A percentile compares a stretch with the other conserved stretches of the same genome.
Evolutionary conservation across 2,329 filamentous ascomycete species (phyloP).

Genomic region (Diplodia mutila): DNA sequence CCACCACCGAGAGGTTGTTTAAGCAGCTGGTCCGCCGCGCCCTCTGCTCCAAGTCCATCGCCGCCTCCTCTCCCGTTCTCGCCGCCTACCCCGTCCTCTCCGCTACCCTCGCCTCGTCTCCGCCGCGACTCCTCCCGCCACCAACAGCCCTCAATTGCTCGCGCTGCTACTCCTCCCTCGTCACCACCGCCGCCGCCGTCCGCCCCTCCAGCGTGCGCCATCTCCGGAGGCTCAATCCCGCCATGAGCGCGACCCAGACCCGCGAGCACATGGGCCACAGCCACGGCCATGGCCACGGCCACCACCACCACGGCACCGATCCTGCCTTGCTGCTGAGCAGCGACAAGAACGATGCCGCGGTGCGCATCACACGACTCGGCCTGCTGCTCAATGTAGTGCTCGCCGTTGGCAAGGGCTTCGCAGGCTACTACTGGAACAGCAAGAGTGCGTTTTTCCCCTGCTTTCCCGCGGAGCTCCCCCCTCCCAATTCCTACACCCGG

Average conservation of each 20-base stretch:
- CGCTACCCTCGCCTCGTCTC: background rate
- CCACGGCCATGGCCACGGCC: constrained; percentile 62
- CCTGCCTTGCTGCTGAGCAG: constrained; percentile 78
- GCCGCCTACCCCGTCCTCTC: background rate
- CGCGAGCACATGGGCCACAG: constrained; percentile 50
- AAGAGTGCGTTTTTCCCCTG: constrained; percentile 54
- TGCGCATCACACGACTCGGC: constrained; percentile 88
- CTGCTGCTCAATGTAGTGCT: constrained; percentile 89
- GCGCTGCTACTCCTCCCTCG: constrained; percentile 41
- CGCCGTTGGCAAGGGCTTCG: constrained; percentile 89
- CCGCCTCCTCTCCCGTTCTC: background rate
- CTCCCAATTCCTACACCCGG: background rate
- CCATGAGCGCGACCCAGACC: constrained; percentile 34
- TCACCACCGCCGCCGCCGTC: constrained; percentile 36
- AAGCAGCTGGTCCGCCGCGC: constrained; percentile 2
- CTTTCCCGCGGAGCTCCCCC: background rate
- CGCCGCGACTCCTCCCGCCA: background rate
- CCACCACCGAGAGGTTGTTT: background rate
- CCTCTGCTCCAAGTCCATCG: background rate
- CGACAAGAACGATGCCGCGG: constrained; percentile 89
- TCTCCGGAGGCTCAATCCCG: constrained; percentile 25
- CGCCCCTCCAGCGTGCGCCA: constrained; percentile 43
- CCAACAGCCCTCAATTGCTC: background rate
- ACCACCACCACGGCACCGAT: constrained; percentile 77
- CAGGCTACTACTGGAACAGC: constrained; percentile 93